Evolutionary conservation across 2,329 filamentous ascomycete genomes (phyloP).

Genomic region (Neoarthrinium moseri): DNA sequence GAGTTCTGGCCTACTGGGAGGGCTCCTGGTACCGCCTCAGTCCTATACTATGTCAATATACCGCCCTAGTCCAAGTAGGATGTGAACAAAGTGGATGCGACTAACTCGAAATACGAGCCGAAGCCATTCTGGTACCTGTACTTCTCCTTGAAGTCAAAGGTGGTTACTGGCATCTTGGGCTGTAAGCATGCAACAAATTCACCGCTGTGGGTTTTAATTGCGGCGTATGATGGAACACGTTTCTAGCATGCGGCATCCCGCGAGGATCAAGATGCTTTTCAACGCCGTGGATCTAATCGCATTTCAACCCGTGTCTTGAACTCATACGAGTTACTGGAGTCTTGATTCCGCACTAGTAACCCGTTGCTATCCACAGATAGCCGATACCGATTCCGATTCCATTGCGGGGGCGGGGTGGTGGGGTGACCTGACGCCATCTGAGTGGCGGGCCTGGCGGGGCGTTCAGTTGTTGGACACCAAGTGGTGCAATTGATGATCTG

Average conservation of each 20-base stretch:
- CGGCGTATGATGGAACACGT: too few relatives aligned
- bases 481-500: too few relatives aligned
- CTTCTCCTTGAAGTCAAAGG: slow-evolving; percentile 32
- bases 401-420: slow-evolving; percentile 7
- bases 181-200: too few relatives aligned
- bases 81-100: not conserved
- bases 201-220: too few relatives aligned
- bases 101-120: slow-evolving; percentile 66
- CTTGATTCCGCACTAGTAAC: slow-evolving; percentile 3
- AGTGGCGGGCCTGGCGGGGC: too few relatives aligned
- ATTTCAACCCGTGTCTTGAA: too few relatives aligned
- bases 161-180: slow-evolving; percentile 32
- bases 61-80: too few relatives aligned
- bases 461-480: too few relatives aligned
- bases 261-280: too few relatives aligned
- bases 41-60: slow-evolving; percentile 33
- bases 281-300: too few relatives aligned
- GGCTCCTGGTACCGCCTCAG: slow-evolving; percentile 65
- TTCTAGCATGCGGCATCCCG: too few relatives aligned
- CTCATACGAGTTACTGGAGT: too few relatives aligned
- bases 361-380: slow-evolving; percentile 8
- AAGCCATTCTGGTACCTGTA: slow-evolving; percentile 71
- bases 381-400: not conserved
- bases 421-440: not conserved
- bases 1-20: slow-evolving; percentile 68